Conservation (phyloP, 441 rosid genomes). For the Geranium incanum region DNA sequence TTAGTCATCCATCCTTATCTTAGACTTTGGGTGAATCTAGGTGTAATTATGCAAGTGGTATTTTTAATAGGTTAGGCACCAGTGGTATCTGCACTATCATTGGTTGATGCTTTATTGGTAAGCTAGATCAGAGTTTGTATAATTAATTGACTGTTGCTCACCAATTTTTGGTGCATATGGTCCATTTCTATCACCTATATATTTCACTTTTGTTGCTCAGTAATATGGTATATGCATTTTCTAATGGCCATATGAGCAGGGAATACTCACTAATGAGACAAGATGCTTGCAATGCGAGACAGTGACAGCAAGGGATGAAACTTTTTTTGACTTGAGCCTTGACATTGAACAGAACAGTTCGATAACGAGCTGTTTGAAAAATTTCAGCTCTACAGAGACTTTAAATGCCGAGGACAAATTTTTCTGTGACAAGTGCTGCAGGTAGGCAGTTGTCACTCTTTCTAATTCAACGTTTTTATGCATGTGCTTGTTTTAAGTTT, state of each 20-base stretch:
- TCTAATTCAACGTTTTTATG: background rate
- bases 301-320: constrained; percentile 91
- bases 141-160: background rate
- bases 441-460: constrained; percentile 32
- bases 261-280: constrained; percentile 91
- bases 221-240: constrained; percentile 21
- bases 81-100: background rate
- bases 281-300: constrained; percentile 86
- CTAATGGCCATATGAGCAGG: constrained; percentile 40
- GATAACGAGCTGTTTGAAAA: constrained; percentile 90
- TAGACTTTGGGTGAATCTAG: background rate
- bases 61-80: background rate
- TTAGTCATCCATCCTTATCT: background rate
- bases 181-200: background rate
- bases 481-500: background rate
- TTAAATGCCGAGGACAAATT: constrained; percentile 92
- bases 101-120: background rate
- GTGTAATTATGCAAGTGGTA: background rate
- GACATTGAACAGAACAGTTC: constrained; percentile 95
- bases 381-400: constrained; percentile 93
- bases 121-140: background rate
- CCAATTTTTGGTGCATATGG: background rate
- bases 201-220: background rate
- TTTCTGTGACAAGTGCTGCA: constrained; percentile 98
- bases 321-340: constrained; percentile 84